Evolutionary conservation across 1,284 basidiomycete species (phyloP).

Genomic region (Cryptococcus sp.): DNA sequence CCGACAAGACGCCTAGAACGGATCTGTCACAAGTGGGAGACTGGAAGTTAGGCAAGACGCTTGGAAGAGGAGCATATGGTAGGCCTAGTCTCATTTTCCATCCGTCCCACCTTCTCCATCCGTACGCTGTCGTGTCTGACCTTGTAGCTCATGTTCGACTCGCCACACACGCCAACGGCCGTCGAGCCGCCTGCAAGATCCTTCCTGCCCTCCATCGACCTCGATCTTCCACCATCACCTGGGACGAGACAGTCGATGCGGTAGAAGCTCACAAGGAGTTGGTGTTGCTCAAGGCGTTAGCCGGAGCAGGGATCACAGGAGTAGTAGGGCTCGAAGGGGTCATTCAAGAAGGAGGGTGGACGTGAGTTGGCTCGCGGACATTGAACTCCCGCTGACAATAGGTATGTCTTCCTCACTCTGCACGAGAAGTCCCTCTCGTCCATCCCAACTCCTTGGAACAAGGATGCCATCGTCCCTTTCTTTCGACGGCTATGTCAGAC

Average conservation of each 20-base stretch:
- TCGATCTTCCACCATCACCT: constrained; percentile 8
- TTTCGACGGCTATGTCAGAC: constrained; percentile 35
- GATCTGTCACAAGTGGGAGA: constrained; percentile 28
- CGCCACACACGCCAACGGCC: constrained; percentile 38
- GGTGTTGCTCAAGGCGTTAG: constrained; percentile 40
- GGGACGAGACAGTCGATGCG: constrained; percentile 38
- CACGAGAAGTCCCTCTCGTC: constrained; percentile 22
- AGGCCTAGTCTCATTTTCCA: no score
- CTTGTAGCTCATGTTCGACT: constrained; percentile 42
- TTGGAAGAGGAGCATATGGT: constrained; percentile 45
- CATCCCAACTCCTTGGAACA: constrained; percentile 7
- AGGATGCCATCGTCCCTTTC: constrained; percentile 21
- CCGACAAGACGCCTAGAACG: constrained; percentile 28
- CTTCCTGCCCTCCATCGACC: constrained; percentile 36
- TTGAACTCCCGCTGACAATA: constrained; percentile 5
- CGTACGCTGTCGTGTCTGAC: not conserved
- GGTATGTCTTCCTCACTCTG: constrained; percentile 37
- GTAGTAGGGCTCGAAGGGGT: constrained; percentile 41
- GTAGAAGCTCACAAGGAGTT: constrained; percentile 45
- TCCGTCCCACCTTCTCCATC: not conserved
- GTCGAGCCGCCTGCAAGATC: constrained; percentile 45
- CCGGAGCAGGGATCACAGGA: constrained; percentile 35
- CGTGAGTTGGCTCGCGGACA: constrained; percentile 38
- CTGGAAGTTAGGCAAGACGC: constrained; percentile 38
- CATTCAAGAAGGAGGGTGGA: constrained; percentile 41